Evolutionary conservation across 1,139 yeast genomes (phyloP).

Genomic region (Meyerozyma carpophila): DNA sequence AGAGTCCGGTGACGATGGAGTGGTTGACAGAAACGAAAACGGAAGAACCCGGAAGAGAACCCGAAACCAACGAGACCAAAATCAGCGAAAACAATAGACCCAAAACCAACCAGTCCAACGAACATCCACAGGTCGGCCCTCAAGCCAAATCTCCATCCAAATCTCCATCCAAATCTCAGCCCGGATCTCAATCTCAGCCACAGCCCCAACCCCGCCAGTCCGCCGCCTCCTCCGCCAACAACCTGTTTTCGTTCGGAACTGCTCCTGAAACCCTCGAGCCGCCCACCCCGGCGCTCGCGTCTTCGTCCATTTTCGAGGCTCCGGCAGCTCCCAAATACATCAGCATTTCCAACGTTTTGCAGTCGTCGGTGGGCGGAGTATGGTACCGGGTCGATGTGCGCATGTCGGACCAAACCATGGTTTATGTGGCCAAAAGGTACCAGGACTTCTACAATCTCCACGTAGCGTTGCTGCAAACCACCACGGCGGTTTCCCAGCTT

Average conservation of each 20-base stretch:
- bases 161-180: no score
- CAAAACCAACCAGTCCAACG: neutral
- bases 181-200: no score
- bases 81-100: no score
- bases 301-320: neutral
- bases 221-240: neutral
- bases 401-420: constrained; percentile 7
- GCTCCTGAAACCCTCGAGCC: neutral
- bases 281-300: neutral
- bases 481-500: constrained; percentile 2
- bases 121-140: no score
- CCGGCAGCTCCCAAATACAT: constrained; percentile 3
- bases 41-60: no score
- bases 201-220: neutral
- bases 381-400: constrained; percentile 17
- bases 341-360: constrained; percentile 13
- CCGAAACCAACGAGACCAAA: no score
- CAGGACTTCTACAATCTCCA: constrained; percentile 19
- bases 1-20: constrained; percentile 14
- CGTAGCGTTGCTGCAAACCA: constrained; percentile 2
- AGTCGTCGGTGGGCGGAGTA: constrained; percentile 9
- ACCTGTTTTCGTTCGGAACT: neutral
- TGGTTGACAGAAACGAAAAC: constrained; percentile 12
- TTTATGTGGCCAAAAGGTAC: constrained; percentile 15
- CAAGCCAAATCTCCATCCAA: no score